Base-by-base conservation (phyloP, 2,329 filamentous ascomycete genomes). In the Rasamsonia emersonii region DNA sequence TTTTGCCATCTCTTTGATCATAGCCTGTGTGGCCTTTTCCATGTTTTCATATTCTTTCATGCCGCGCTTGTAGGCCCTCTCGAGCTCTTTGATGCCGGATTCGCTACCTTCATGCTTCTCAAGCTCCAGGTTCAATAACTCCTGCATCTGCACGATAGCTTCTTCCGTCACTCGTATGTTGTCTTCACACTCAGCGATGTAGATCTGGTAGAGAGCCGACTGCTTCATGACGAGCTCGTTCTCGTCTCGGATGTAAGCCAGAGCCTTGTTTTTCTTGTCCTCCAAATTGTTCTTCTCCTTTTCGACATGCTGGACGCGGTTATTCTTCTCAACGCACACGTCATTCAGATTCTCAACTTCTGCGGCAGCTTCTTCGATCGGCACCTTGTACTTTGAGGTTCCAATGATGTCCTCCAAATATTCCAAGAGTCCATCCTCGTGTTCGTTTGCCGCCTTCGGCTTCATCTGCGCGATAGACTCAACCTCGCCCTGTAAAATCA, bases 401-500 rank as follows among this genome's bases (percentile, higher is more conserved):
- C 93, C 91, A 47, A 98, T 96, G 40, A 98, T 98, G 51, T 98
- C 91, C 57, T 98, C 91, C 0, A 98, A 75, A 43, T 98, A 98
- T 58, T 98, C 91, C 11, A 98, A 70, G 3, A 98, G 73, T 9
- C 91, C 91, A 50, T 98, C 91, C 39, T 98, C 91, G 51, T 96
- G 89, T 56, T 98, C 91, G 47, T 85, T 89, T 24, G 74, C 79
- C 3, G 93, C 91, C 59, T 98, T 98, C 11, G 93, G 73, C 61
- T 98, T 98, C 91, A 98, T 98, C 61, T 96, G 91, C 5, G 91
- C 89, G 53, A 98, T 98, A 0, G 89, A 95, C 58, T 98, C 91
- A 37, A 98, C 91, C 57, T 98, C 91, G 51, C 91, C 91, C 59
- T 98, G 91, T 8, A 98, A 67, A 51, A 98, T 98, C 33, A 98